Evolutionary conservation across 768 basidiomycete genomes (phyloP), one percentile per base, ranked within the genome.

Genomic region (Termitomyces sp.): DNA sequence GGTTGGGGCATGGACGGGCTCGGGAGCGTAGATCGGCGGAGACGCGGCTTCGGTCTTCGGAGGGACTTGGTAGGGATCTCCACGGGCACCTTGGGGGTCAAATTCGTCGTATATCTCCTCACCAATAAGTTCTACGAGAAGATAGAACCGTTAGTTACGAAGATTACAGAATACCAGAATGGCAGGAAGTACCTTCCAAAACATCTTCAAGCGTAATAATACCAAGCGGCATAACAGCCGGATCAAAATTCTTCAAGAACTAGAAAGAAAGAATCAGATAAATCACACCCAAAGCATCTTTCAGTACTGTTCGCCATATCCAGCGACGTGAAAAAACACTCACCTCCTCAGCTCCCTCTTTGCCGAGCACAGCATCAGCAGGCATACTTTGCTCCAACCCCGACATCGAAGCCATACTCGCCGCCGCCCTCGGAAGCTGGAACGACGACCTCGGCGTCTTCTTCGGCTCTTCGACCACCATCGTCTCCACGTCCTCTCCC

Each of bases 201-300:
- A 96, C 90, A 60, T 96, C 93, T 70, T 96, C 93, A 2, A 96
- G 78, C 0, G 93, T 96, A 58, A 96, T 94, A 62, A 96, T 92
- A 48, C 93, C 93, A 24, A 94, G 75, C 2, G 91, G 92, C 76
- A 87, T 87, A 34, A 93, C 77, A 19, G 85, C 83, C 0, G 87
- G 89, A 66, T 94, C 91, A 52, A 93, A 80, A 40, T 80, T 80
- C 74, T 88, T 85, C 67, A 95, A 73, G 72, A 93, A 93, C 83
- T 90, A 7, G 5, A 24, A 17, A n/a, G 41, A 43, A 15, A 35
- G 34, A 32, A 35, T 35, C 34, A 14, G 11, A 32, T 2, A 21
- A 19, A 5, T 30, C n/a, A n/a, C n/a, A n/a, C n/a, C n/a, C n/a
- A n/a, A n/a, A 10, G 6, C 30, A 19, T 3, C 32, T 9, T 8